Evolutionary conservation across 192 early-diverging fungal genomes (phyloP).

Genomic region (Gryganskiella cystojenkinii): DNA sequence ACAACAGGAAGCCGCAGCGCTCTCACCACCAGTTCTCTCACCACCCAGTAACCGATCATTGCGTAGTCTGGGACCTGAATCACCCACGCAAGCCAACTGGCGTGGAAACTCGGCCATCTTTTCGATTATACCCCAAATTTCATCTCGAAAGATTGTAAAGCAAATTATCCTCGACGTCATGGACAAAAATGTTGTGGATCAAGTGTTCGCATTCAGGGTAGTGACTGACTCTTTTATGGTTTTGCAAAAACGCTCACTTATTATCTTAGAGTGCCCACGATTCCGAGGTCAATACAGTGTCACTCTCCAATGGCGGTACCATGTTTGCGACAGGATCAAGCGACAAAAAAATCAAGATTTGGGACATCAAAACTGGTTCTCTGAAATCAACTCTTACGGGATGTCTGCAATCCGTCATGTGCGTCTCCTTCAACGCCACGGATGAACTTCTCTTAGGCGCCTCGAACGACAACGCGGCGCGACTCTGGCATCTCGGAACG

Average conservation of each 20-base stretch:
- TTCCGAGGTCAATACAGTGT: slow-evolving; percentile 86
- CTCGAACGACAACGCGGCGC: slow-evolving; percentile 91
- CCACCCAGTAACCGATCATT: slow-evolving; percentile 41
- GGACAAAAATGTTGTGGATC: no score
- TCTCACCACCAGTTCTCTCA: slow-evolving; percentile 17
- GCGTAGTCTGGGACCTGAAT: slow-evolving; percentile 38
- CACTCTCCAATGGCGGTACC: slow-evolving; percentile 72
- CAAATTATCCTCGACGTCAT: background rate
- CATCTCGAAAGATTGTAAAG: slow-evolving; percentile 37
- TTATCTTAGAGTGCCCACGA: slow-evolving; percentile 78
- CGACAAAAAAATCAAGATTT: slow-evolving; percentile 84
- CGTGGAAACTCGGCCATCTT: slow-evolving; percentile 39
- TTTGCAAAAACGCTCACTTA: background rate
- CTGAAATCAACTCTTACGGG: slow-evolving; percentile 75
- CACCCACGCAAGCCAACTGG: slow-evolving; percentile 45
- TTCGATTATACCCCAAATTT: slow-evolving; percentile 45
- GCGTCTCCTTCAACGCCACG: slow-evolving; percentile 76
- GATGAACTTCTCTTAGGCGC: slow-evolving; percentile 80
- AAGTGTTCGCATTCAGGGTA: no score
- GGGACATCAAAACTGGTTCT: slow-evolving; percentile 79
- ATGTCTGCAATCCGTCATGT: slow-evolving; percentile 86
- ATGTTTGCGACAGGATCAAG: slow-evolving; percentile 84
- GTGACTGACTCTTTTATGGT: no score
- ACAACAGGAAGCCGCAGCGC: slow-evolving; percentile 20
- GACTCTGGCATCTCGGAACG: slow-evolving; percentile 87